A percentile compares a stretch with the other conserved stretches of the same genome.
Evolutionary conservation across 2,329 filamentous ascomycete species (phyloP).

Genomic region (Dendrostoma leiphaemia): DNA sequence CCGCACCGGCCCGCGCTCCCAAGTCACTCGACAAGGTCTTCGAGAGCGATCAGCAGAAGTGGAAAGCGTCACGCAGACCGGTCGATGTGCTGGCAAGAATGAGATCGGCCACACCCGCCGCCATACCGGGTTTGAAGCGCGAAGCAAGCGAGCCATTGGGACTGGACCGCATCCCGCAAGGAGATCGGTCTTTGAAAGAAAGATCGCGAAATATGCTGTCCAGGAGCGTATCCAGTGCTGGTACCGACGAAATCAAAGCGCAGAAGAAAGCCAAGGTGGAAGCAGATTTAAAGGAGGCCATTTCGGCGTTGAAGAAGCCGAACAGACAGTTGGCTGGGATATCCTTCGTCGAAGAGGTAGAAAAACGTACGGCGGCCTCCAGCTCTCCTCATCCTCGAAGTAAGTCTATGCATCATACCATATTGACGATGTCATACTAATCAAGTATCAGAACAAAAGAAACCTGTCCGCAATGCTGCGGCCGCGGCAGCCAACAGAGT

Average conservation of each 20-base stretch:
- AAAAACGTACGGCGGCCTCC: conserved; percentile 51
- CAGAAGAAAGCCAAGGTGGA: conserved; percentile 67
- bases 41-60: conserved; percentile 57
- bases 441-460: conserved; percentile 47
- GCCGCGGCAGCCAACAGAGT: conserved; percentile 25
- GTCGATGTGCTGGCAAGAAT: conserved; percentile 60
- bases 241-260: conserved; percentile 54
- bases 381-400: conserved; percentile 47
- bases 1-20: conserved; percentile 37
- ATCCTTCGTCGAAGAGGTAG: conserved; percentile 64
- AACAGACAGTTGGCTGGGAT: conserved; percentile 70
- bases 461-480: conserved; percentile 39
- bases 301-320: conserved; percentile 70
- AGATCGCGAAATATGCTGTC: conserved; percentile 37
- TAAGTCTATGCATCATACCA: conserved; percentile 32
- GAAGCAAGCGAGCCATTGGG: conserved; percentile 62
- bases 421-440: conserved; percentile 1
- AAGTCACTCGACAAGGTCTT: conserved; percentile 61
- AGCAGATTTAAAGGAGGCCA: conserved; percentile 70
- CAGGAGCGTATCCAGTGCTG: conserved; percentile 46
- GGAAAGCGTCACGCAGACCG: conserved; percentile 56
- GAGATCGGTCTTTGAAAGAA: conserved; percentile 41
- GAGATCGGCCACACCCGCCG: conserved; percentile 65
- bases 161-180: conserved; percentile 47
- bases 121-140: conserved; percentile 61